These are phyloP conservation scores for Fusarium algeriense DNA, from an alignment of 2,329 filamentous ascomycete genomes.

Conservation along the genomic window DNA sequence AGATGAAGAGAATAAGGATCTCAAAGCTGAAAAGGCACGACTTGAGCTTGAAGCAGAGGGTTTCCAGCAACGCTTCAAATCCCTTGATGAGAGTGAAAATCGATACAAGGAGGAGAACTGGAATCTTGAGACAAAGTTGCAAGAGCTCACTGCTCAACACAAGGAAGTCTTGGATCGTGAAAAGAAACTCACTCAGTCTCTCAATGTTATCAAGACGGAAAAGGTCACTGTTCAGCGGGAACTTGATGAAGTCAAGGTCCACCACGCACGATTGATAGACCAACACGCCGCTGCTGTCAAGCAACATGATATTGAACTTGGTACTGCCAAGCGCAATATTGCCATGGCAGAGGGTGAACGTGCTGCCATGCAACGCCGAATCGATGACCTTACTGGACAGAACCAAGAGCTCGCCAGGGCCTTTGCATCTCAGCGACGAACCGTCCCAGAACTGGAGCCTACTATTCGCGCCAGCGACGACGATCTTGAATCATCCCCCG, in stretches of 20 bases:
- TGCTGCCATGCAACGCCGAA: constrained; percentile 80
- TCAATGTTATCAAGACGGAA: constrained; percentile 78
- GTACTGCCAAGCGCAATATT: constrained; percentile 83
- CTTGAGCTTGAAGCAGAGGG: constrained; percentile 86
- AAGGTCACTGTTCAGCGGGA: constrained; percentile 85
- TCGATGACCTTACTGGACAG: constrained; percentile 88
- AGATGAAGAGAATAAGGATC: constrained; percentile 84
- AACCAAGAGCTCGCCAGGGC: constrained; percentile 92
- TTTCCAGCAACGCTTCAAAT: constrained; percentile 82
- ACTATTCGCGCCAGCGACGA: constrained; percentile 71
- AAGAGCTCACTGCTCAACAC: constrained; percentile 80
- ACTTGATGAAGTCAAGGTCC: constrained; percentile 87
- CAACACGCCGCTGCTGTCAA: constrained; percentile 83
- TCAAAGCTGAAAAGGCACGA: constrained; percentile 79
- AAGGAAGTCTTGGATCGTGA: constrained; percentile 86
- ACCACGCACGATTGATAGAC: constrained; percentile 81
- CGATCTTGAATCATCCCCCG: constrained; percentile 72
- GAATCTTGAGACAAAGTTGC: constrained; percentile 92
- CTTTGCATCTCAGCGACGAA: constrained; percentile 78
- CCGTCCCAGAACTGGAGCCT: constrained; percentile 73
- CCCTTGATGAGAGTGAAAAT: constrained; percentile 92
- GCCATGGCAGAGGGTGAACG: constrained; percentile 83
- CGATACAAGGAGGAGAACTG: constrained; percentile 99
- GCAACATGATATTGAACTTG: constrained; percentile 89
- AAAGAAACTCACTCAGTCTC: constrained; percentile 79